Base-by-base conservation (phyloP, 441 rosid species). In the Populus hybrid region DNA sequence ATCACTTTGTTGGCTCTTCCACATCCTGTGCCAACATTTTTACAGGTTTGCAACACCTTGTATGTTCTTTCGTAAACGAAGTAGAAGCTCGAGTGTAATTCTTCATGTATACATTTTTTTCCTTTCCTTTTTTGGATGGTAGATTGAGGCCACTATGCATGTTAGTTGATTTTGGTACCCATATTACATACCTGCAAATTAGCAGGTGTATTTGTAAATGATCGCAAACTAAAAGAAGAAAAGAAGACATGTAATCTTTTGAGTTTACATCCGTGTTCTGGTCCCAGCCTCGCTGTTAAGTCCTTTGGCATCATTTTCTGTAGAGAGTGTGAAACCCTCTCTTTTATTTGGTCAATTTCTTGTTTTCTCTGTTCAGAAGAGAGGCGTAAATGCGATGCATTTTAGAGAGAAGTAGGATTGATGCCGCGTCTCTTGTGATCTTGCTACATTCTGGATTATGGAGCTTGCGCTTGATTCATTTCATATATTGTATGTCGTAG, bases 181-280 rank as follows among this genome's bases (percentile, higher is more conserved):
- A 64, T 32, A 75, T 40, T 65, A n/a, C 70, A 30, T 61, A 9
- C 63, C 50, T 79, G 82, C 73, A 61, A 72, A 82, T 69, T 67
- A 79, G 85, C 81, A 77, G 71, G 77, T 71, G 78, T 77, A 73
- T 77, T 65, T 88, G 89, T 86, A 88, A 81, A 80, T 82, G 80
- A 75, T 67, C 71, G 86, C 65, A 66, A 79, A 75, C 36, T 35
- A 40, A 32, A 67, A 18, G 8, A 21, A 12, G 14, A 1, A 40
- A 23, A 70, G 5, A 30, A 30, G 32, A 30, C 5, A 4, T 4
- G 4, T 4, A 4, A n/a, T 72, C 38, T 70, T 69, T 70, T 69
- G 1, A 11, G 53, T 28, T 57, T 23, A 9, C 6, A 4, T 4
- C 32, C 14, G 10, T 76, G 32, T 34, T 57, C 38, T 21, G 3